Base-by-base conservation (phyloP, 768 basidiomycete species). In the Russula vinacea region DNA sequence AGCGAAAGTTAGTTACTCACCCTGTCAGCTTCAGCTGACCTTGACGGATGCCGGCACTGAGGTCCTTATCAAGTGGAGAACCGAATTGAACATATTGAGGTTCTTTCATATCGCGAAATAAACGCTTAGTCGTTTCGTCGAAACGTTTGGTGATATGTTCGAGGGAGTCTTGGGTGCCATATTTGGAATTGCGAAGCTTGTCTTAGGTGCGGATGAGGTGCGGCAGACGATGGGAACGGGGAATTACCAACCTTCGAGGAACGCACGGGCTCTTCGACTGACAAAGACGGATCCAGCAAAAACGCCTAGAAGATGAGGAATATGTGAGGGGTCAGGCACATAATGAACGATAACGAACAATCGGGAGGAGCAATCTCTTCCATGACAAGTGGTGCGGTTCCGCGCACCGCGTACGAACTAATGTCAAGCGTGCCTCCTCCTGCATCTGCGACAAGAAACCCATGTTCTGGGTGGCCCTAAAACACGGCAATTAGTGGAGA, bases 281-380 rank as follows among this genome's bases (percentile, higher is more conserved):
- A 91, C 89, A 71, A 92, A 92, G 16, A 92, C 87, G 5, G 89
- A 90, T 29, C 89, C 89, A 51, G 89, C 88, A 73, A 92, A 92
- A 45, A 90, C 83, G 73, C 87, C 87, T 88, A 69, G n/a, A 53
- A 51, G 24, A 57, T 51, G 7, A 6, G 56, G 37, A 29, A 26
- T 35, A 22, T 35, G 58, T 19, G 56, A 13, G 54, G 44, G 19
- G 17, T 17, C 24, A 47, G 16, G 16, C 13, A 29, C 33, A 22
- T 54, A 33, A 47, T 16, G 19, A 39, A 33, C 3, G 19, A 49
- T 39, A 35, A 76, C 84, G 64, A 66, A 88, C 89, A 92, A 73
- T 92, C 89, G 13, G 89, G 88, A 29, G 89, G 89, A 3, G 89
- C 89, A 68, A 90, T 84, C 74, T 92, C 89, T 71, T 92, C 89